Evolutionary conservation across 345 rosid species (phyloP).

Genomic region (Isatis tinctoria): DNA sequence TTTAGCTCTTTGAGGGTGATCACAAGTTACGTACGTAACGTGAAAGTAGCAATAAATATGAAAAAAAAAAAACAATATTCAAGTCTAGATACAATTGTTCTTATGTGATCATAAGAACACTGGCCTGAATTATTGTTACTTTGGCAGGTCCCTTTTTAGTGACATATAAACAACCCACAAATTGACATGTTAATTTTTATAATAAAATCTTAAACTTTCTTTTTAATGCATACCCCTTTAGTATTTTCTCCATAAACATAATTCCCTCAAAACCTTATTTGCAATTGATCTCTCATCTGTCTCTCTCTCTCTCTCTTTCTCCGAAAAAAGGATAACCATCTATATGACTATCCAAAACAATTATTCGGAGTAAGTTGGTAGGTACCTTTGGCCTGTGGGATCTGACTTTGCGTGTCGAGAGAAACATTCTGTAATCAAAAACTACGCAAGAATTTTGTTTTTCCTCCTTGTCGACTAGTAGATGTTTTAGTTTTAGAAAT

Average conservation of each 20-base stretch:
- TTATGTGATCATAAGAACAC: not conserved
- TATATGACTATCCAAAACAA: no score
- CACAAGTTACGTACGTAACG: not conserved
- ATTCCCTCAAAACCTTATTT: not conserved
- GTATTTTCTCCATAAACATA: not conserved
- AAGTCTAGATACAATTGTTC: not conserved
- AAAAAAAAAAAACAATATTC: not conserved
- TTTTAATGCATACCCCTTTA: not conserved
- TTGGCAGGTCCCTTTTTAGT: not conserved
- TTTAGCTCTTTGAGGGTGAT: not conserved
- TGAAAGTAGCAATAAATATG: not conserved
- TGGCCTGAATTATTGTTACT: constrained; percentile 1
- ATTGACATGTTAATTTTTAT: not conserved
- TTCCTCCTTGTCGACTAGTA: no score
- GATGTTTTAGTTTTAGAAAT: no score
- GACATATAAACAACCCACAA: not conserved
- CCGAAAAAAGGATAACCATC: no score
- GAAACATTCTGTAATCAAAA: no score
- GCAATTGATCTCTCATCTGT: no score
- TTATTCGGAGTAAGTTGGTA: no score
- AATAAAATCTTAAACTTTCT: not conserved
- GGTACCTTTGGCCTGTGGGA: no score
- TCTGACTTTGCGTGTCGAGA: no score
- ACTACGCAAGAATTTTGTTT: no score
- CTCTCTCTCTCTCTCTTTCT: no score